Conservation (phyloP, 805 yeast species). For the Starmerella powellii region DNA sequence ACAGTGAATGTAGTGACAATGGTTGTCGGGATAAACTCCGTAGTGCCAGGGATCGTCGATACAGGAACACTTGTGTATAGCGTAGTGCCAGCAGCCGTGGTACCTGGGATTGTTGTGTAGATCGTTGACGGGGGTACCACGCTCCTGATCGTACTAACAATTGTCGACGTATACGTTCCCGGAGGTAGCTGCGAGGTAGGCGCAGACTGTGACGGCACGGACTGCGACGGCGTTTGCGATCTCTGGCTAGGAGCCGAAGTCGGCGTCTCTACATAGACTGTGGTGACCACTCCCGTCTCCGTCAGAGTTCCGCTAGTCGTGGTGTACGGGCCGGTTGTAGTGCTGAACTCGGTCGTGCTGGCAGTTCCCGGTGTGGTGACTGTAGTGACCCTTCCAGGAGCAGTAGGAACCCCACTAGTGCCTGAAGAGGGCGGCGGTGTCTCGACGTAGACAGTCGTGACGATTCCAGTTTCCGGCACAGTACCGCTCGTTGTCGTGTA, state of each 20-base stretch:
- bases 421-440: background rate
- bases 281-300: background rate
- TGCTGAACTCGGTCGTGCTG: background rate
- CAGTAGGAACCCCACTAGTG: background rate
- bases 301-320: background rate
- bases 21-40: too few relatives aligned
- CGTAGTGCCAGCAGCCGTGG: conserved; percentile 4
- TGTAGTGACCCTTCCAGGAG: background rate
- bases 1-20: too few relatives aligned
- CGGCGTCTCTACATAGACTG: background rate
- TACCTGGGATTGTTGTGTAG: conserved; percentile 12
- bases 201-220: background rate
- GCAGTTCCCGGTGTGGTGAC: background rate
- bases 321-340: background rate
- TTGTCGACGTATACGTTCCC: conserved; percentile 7
- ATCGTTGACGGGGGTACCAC: conserved; percentile 6
- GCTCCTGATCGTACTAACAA: background rate
- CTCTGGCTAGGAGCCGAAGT: background rate
- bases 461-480: background rate
- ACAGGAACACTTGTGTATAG: too few relatives aligned
- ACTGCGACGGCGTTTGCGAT: too few relatives aligned
- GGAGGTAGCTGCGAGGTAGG: conserved; percentile 4
- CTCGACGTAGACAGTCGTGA: background rate
- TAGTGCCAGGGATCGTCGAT: too few relatives aligned
- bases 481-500: background rate